Evolutionary conservation across 1,139 yeast species (phyloP).

Genomic region (Suhomyces wounanorum): DNA sequence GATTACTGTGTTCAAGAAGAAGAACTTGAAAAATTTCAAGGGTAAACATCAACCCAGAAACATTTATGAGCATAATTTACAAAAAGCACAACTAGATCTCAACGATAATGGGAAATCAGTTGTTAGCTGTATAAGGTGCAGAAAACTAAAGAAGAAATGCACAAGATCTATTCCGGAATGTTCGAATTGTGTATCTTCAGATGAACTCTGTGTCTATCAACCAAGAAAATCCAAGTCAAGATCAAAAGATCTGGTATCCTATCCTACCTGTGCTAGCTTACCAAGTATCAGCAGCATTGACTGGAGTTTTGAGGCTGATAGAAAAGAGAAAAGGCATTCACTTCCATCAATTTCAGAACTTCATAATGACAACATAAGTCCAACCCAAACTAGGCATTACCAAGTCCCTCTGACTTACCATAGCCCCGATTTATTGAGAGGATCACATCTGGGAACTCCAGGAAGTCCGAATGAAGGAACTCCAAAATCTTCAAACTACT

Average conservation of each 20-base stretch:
- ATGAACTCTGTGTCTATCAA: constrained; percentile 25
- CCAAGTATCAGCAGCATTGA: background rate
- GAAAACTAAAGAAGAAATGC: constrained; percentile 29
- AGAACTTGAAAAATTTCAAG: constrained; percentile 20
- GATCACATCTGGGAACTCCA: background rate
- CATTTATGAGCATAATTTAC: constrained; percentile 23
- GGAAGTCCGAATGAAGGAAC: background rate
- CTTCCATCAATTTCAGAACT: constrained; percentile 1
- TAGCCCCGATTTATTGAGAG: background rate
- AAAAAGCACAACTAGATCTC: constrained; percentile 18
- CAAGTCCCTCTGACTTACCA: background rate
- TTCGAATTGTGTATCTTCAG: constrained; percentile 26
- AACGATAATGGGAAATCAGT: constrained; percentile 20
- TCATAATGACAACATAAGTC: background rate
- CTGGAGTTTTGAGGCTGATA: background rate
- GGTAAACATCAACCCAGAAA: constrained; percentile 13
- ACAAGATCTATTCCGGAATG: constrained; percentile 28
- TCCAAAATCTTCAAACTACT: constrained; percentile 4
- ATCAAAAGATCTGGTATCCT: background rate
- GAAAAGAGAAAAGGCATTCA: background rate
- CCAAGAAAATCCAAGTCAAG: constrained; percentile 19
- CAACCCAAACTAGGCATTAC: background rate
- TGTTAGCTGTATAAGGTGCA: constrained; percentile 28
- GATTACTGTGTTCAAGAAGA: constrained; percentile 27
- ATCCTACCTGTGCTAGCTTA: background rate